Base-by-base conservation (phyloP, 2,329 filamentous ascomycete species). In the Fonsecaea pedrosoi region DNA sequence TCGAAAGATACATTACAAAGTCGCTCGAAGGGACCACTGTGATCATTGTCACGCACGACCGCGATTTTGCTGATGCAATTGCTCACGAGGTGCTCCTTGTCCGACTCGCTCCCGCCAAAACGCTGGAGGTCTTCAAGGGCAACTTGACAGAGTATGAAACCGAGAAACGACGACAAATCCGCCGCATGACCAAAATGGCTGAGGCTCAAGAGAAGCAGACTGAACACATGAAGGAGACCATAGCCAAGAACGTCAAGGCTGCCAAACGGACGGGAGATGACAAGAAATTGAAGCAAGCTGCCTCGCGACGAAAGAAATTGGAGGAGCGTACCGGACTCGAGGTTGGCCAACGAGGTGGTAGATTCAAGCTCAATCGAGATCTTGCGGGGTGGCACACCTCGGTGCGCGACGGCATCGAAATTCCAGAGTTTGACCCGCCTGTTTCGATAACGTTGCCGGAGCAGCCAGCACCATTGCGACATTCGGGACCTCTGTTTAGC, bases 251-350 rank as follows among this genome's bases (percentile, higher is more conserved):
- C 71, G 85, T 92, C 73, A 90, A 89, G 70, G 86, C 89, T 21
- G 92, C 91, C 6, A 91, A 89, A 75, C 88, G 88, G 56, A 90
- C 89, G 32, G 91, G 92, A 35, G 92, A 96, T 74, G 90, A 93
- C 72, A 94, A 94, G 75, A 94, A 93, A 76, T 83, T 96, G 2
- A 88, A 91, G n/a, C 91, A 94, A 80, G 92, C 92, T 3, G 94
- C 93, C 69, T 92, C 89, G 4, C 84, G 92, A 0, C 91, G 94
- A 79, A 94, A 93, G 82, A 94, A 92, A 75, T 83, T 96, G 0
- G 92, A 96, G 64, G 89, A 95, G 63, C 84, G 92, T 5, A 91
- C 89, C 87, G 92, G 92, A 0, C 77, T 96, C 72, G 85, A 94
- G 74, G 89, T 92, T 48, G 90, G 82, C 69, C 86, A 87, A 6